Base-by-base conservation (phyloP, 495 filamentous ascomycete genomes). In the Neurospora sp. region DNA sequence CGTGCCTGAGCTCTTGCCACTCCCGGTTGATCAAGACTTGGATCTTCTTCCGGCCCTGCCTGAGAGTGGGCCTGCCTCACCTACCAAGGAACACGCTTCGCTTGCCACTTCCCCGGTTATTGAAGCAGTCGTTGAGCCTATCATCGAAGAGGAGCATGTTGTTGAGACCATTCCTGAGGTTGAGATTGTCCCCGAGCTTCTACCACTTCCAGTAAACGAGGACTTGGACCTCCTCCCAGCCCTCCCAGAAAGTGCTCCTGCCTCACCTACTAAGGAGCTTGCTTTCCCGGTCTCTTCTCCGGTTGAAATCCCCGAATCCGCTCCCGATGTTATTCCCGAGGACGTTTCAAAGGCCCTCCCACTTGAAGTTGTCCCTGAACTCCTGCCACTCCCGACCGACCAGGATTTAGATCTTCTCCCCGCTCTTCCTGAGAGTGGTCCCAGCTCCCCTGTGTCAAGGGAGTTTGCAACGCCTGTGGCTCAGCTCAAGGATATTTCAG, bases 341-440 rank as follows among this genome's bases (percentile, higher is more conserved):
- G 16, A 18, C 1, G 2, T 5, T 41, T 6, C 48, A 37, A 35
- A 37, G 3, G 37, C 16, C 1, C 4, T 20, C 6, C 18, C 22
- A 18, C 5, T 18, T 9, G 10, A 27, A 18, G 16, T 68, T 27
- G 40, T 35, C 12, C 69, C 69, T 48, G 69, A 70, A 42, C 69
- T 59, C 35, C 69, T 71, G 14, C 44, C 40, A 3, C 40, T 46
- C 6, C 27, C 40, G 10, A 41, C 5, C 7, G 44, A 48, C n/a
- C n/a, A 71, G 79, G 72, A 79, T 77, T 66, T 74, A 76, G 72
- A 82, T 74, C 73, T 79, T 75, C 12, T 81, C 76, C 75, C 70
- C 78, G 5, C 74, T 74, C 37, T 75, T 0, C 71, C 71, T 3
- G 71, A 69, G 9, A 72, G 59, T 14, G 35, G 46, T 16, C 53